These are phyloP conservation scores for Lactifluus volemus DNA, from an alignment of 768 basidiomycete species.

Conservation along the genomic window DNA sequence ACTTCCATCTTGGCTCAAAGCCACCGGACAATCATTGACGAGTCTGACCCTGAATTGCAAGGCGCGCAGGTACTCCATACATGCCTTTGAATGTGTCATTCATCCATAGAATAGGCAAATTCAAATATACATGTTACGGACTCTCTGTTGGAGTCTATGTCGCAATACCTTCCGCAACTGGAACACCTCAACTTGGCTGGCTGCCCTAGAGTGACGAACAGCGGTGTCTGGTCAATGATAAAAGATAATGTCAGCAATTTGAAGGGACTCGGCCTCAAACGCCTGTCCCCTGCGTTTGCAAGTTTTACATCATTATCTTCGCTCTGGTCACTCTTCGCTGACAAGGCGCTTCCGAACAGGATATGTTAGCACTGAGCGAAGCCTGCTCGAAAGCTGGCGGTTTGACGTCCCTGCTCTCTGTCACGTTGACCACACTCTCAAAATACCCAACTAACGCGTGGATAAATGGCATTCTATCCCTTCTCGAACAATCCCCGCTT, in stretches of 20 bases:
- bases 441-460: constrained; percentile 28
- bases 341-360: constrained; percentile 30
- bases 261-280: constrained; percentile 49
- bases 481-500: constrained; percentile 44
- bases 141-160: constrained; percentile 38
- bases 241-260: constrained; percentile 40
- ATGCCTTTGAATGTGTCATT: neutral
- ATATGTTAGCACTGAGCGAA: constrained; percentile 40
- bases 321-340: neutral
- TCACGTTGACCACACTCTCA: constrained; percentile 47
- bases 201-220: constrained; percentile 59
- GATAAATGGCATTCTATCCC: constrained; percentile 33
- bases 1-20: constrained; percentile 42
- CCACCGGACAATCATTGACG: constrained; percentile 38
- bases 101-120: constrained; percentile 37
- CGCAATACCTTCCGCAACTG: constrained; percentile 40
- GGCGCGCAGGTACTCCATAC: constrained; percentile 30
- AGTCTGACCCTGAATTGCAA: constrained; percentile 64
- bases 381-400: constrained; percentile 29
- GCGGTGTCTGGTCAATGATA: constrained; percentile 46
- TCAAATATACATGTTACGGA: constrained; percentile 53
- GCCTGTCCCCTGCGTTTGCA: constrained; percentile 54
- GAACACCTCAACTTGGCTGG: constrained; percentile 55
- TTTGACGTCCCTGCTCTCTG: constrained; percentile 40
- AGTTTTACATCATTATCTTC: constrained; percentile 20